These are phyloP conservation scores for Kernera saxatilis DNA, from an alignment of 345 rosid species.

Conservation along the genomic window DNA sequence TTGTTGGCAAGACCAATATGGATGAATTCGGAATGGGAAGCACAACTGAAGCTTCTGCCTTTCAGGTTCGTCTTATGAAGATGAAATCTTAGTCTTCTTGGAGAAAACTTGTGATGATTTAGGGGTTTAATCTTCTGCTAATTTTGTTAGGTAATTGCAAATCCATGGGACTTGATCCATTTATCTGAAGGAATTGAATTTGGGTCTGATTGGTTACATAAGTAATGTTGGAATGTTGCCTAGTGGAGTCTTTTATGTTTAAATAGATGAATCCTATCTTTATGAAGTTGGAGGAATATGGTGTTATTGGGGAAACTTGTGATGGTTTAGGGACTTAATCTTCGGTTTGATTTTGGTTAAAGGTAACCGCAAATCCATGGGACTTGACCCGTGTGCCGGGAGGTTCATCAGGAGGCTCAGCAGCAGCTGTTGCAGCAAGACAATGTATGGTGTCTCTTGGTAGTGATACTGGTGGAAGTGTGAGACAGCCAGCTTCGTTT, in stretches of 20 bases:
- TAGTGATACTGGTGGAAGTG: constrained; percentile 99
- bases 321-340: constrained; percentile 15
- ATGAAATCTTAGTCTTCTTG: background rate
- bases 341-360: constrained; percentile 29
- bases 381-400: constrained; percentile 87
- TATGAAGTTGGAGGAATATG: background rate
- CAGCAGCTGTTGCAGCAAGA: constrained; percentile 91
- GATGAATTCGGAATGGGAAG: constrained; percentile 98
- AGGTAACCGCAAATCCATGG: constrained; percentile 93
- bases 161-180: background rate
- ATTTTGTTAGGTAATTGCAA: background rate
- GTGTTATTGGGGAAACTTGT: background rate
- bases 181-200: background rate
- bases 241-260: background rate
- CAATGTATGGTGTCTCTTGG: constrained; percentile 88
- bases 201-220: background rate
- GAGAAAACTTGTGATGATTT: background rate
- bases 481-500: constrained; percentile 92
- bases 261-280: background rate
- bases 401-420: constrained; percentile 96
- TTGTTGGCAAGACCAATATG: constrained; percentile 86
- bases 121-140: background rate
- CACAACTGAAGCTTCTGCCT: constrained; percentile 81
- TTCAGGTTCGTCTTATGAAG: constrained; percentile 45
- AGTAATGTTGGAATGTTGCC: background rate